A percentile compares a stretch with the other conserved stretches of the same genome.
Evolutionary conservation across 148 eudicot genomes (phyloP).

Genomic region (Amaranthus palmeri): DNA sequence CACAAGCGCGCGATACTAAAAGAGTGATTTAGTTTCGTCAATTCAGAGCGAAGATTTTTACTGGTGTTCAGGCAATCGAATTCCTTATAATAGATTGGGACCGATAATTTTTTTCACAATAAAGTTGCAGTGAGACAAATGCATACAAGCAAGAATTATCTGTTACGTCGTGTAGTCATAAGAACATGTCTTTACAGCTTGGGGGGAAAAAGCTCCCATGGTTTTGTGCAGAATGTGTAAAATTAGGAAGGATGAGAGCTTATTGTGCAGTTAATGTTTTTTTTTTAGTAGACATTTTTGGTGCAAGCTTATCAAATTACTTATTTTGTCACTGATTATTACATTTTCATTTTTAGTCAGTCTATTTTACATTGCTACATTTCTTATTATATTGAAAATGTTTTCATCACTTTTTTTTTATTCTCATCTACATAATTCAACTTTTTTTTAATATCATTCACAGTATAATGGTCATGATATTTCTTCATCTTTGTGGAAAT

Average conservation of each 20-base stretch:
- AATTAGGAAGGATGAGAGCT: slow-evolving; percentile 2
- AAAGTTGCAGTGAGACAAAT: neutral
- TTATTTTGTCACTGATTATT: neutral
- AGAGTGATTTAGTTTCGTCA: slow-evolving; percentile 20
- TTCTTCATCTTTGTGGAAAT: too few species aligned
- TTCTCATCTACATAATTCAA: too few species aligned
- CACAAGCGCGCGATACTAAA: slow-evolving; percentile 38
- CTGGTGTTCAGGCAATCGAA: neutral
- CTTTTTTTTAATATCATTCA: too few species aligned
- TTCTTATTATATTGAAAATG: neutral
- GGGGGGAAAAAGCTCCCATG: slow-evolving; percentile 7
- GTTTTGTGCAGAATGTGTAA: slow-evolving; percentile 24
- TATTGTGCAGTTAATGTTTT: slow-evolving; percentile 24
- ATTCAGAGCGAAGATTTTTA: neutral
- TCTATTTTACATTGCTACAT: neutral
- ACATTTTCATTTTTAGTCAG: neutral
- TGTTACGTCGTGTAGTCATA: slow-evolving; percentile 13
- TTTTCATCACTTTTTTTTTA: too few species aligned
- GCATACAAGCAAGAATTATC: neutral
- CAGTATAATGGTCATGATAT: too few species aligned
- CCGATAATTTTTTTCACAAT: slow-evolving; percentile 15
- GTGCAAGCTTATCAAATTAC: slow-evolving; percentile 6
- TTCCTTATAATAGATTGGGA: neutral
- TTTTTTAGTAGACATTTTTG: neutral
- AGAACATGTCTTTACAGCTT: slow-evolving; percentile 1